Evolutionary conservation across 1,284 basidiomycete species (phyloP), one percentile per base, ranked within the genome.

Genomic region (Laetiporus sulphureus): DNA sequence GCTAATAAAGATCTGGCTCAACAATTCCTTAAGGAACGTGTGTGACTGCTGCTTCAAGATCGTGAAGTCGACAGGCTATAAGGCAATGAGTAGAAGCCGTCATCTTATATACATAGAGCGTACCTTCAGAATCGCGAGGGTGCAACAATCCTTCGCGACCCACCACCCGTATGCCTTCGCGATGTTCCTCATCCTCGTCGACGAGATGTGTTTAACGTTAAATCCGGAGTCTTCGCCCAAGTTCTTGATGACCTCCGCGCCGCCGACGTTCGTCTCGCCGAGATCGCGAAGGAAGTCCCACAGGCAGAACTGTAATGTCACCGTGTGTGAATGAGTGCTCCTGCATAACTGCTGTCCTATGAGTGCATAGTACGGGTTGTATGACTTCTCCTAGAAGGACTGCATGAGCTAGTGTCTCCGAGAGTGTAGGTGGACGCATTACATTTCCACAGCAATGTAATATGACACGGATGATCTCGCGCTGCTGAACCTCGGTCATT

Each of bases 261-360:
- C 92, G 2, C 91, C 91, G 23, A 94, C 88, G 30, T 68, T 73
- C 13, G 69, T 77, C 63, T 97, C 91, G 13, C 92, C 93, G 22
- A 99, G 68, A 48, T 91, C 90, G 8, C 95, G 84, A 25, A 99
- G 66, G 58, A 98, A 94, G 61, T 99, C 96, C 96, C 96, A 99
- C 5, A 99, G 67, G 52, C 84, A 91, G 63, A 92, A 99, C 59
- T 98, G 96, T 31, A 99, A 69, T 0, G 96, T 98, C 52, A 99
- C 86, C 51, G 82, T 85, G 65, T 93, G 86, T 5, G 85, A 81
- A 51, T 91, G 85, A 1, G 89, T 82, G 5, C 74, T 74, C 13
- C 71, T 68, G 56, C 82, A 86, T 32, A 90, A 73, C 21, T 86
- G 79, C 54, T 87, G 83, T 51, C 73, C 74, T 35, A 99, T 81